Base-by-base conservation (phyloP, 1,284 basidiomycete genomes). In the Microbotryum silenes-acaulis region DNA sequence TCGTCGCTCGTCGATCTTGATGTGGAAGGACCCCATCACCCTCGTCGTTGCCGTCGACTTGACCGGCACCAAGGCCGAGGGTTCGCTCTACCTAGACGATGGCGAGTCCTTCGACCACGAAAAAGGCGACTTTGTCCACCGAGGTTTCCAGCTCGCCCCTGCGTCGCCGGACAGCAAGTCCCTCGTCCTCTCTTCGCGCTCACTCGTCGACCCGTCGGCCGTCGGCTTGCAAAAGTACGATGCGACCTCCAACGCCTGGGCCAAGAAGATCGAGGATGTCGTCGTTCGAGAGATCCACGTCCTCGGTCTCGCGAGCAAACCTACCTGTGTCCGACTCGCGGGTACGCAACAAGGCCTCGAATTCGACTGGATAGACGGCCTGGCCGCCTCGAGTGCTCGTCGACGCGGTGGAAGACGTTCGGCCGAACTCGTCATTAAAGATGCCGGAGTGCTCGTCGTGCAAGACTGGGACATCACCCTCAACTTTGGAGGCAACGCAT, bases 21-120 rank as follows among this genome's bases (percentile, higher is more conserved):
- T 94, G 86, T 88, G 86, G 78, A 77, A 81, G 59, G 96, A 99
- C 74, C 96, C 96, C 0, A 90, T 96, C 79, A 97, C 93, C 0
- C 82, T 99, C 46, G 84, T 87, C 61, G 80, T 97, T 27, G 90
- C 91, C 0, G 78, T 96, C 23, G 82, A 83, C 76, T 83, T 84
- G 60, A 73, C 80, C 4, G 83, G 84, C 27, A 73, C 70, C 20
- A 16, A 21, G 9, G 92, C 93, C 0, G 73, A 74, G 3, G 94
- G 94, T 44, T 87, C 92, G 74, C 80, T 99, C 46, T 99, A 98
- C 77, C 81, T 96, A 59, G 96, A 98, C 75, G 96, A 98, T 72
- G 94, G 96, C 8, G 88, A 88, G 66, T 85, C 87, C 0, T 97
- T 86, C 75, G 79, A 81, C 1, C 86, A 92, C 76, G 79, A 85